Evolutionary conservation across 768 basidiomycete genomes (phyloP), one percentile per base, ranked within the genome.

Genomic region (Hygrophoropsis aurantiaca): DNA sequence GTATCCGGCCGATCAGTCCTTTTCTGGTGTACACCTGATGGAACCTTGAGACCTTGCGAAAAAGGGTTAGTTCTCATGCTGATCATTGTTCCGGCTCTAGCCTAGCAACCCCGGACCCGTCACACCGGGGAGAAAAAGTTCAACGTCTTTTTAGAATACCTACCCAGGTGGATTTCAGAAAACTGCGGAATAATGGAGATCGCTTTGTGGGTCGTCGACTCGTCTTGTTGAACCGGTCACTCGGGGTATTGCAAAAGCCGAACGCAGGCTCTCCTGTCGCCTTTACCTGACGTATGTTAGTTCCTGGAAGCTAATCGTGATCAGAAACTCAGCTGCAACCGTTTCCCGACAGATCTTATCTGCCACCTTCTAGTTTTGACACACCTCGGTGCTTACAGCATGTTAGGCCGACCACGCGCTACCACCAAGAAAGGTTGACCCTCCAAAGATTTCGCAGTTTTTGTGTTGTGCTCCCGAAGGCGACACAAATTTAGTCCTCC

Each of bases 21-120:
- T 6, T 38, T 9, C 20, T 7, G n/a, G 7, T 38, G 27, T 30
- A 13, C 27, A 30, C 27, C 27, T 30, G 53, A 57, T 44, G 16
- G 26, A 38, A 13, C 33, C 40, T 11, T 39, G 20, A 24, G 27
- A 50, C 16, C 25, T 50, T 34, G 37, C 62, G 49, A 52, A 56
- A 65, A 64, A 30, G 50, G 49, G 65, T 27, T 55, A 50, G 50
- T 49, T 48, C 50, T 50, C 44, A 46, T 58, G 48, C 49, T 54
- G 46, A 50, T 37, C 52, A 52, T 51, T 56, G 44, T 48, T 66
- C 59, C 59, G 53, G 64, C 52, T 47, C 30, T 42, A 57, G 64
- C 64, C 35, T 66, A 64, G 62, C 62, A 64, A 65, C 62, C 55
- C 54, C 54, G 59, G n/a, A 15, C 23, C 44, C 44, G 36, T 42